These are phyloP conservation scores for Candida maris DNA, from an alignment of 805 yeast genomes.

Conservation along the genomic window DNA sequence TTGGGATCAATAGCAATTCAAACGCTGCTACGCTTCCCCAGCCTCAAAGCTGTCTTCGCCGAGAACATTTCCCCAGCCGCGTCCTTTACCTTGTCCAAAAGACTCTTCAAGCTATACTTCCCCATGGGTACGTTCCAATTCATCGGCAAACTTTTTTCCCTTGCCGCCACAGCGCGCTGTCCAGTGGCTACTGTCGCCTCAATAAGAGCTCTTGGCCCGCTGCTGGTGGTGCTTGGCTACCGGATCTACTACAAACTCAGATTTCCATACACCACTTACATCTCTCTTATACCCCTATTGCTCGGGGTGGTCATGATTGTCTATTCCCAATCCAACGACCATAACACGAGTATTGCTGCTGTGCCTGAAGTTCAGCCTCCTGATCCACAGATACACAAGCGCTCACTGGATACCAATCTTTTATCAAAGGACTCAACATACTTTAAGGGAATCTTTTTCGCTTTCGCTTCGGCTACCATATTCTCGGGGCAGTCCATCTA, in stretches of 20 bases:
- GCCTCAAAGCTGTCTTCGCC: constrained; percentile 39
- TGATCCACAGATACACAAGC: constrained; percentile 7
- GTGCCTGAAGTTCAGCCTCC: constrained; percentile 14
- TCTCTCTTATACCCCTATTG: constrained; percentile 50
- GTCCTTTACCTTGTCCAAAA: constrained; percentile 27
- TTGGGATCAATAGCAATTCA: constrained; percentile 18
- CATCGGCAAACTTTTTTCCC: constrained; percentile 57
- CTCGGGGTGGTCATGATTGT: constrained; percentile 51
- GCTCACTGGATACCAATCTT: constrained; percentile 3
- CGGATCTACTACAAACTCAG: constrained; percentile 46
- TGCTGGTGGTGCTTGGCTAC: constrained; percentile 56
- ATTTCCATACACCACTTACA: constrained; percentile 48
- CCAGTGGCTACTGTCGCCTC: constrained; percentile 70
- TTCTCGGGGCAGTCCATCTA: constrained; percentile 86
- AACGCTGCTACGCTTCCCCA: constrained; percentile 9
- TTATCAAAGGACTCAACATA: constrained; percentile 26
- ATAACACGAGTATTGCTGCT: constrained; percentile 10
- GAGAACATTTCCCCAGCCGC: constrained; percentile 49
- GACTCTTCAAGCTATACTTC: constrained; percentile 45
- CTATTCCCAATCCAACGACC: constrained; percentile 27
- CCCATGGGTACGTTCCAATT: constrained; percentile 69
- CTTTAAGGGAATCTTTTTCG: constrained; percentile 62
- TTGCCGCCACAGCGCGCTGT: constrained; percentile 61
- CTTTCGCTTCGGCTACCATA: constrained; percentile 63
- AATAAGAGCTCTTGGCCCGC: constrained; percentile 64